Evolutionary conservation across 208 protist species (phyloP), one percentile per base, ranked within the genome.

Genomic region (Wallacemonas sp.): DNA sequence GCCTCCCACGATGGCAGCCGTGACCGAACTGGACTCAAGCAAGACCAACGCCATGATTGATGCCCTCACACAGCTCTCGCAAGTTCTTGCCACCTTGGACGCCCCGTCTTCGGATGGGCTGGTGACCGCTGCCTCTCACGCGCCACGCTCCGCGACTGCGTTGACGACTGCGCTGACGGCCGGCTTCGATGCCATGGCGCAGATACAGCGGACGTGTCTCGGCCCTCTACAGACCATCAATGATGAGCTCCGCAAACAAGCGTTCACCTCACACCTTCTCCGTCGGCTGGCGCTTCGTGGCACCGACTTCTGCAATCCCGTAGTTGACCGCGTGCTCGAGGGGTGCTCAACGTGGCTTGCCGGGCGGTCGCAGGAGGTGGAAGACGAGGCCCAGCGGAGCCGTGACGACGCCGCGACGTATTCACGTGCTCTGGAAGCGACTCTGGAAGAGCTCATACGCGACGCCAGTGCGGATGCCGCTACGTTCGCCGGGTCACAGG

Each of bases 261-360:
- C 63, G 2, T 58, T n/a, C 36, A 53, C 28, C 8, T 46, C 63
- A 17, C 12, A 2, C 28, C 38, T 80, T 34, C 65, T 82, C 3
- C 38, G 59, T 12, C 64, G 47, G 9, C 56, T 75, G 1, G 45
- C 74, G 54, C 68, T 67, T 4, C 65, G 71, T 11, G 68, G 63
- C 47, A 63, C 61, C 0, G 45, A 63, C n/a, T 54, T 86, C 17
- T 68, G 79, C 55, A 60, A 68, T n/a, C 39, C 66, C 21, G 65
- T 61, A 34, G 45, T 86, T 63, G 55, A 72, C 19, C 68, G 72
- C 12, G 68, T 80, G 17, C 30, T 81, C 17, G 80, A 86, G 36
- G 46, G 51, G 4, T 58, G 51, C 31, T 9, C 51, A 9, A 31
- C n/a, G n/a, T 58, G 51, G 51, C 30, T 22, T 3, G 51, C 19